phyloP scores from a whole-genome alignment of 148 eudicot genomes.

The Chenopodium berlandieri region DNA sequence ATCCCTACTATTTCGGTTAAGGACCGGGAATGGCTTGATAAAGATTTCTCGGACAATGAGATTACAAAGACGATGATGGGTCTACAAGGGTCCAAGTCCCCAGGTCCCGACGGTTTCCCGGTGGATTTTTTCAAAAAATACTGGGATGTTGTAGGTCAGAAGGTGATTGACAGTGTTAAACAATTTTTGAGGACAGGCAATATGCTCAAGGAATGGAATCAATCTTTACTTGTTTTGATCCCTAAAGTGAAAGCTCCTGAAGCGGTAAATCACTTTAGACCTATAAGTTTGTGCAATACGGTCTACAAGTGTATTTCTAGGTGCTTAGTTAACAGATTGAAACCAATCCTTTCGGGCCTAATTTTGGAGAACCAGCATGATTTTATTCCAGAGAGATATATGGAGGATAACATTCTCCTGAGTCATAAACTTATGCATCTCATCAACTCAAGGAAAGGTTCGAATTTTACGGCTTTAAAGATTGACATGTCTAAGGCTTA shows the following conservation, averaged over 20 bases:
- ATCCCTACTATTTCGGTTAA: background rate
- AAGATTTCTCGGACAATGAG: background rate
- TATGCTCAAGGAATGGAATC: background rate
- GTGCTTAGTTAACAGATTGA: background rate
- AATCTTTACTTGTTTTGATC: too few relatives aligned
- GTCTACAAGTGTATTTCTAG: background rate
- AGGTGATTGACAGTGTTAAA: too few relatives aligned
- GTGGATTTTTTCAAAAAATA: background rate
- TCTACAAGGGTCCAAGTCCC: background rate
- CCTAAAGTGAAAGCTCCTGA: background rate
- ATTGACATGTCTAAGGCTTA: too few relatives aligned
- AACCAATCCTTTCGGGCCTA: background rate
- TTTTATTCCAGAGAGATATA: background rate
- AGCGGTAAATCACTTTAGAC: background rate
- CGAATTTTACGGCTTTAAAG: too few relatives aligned
- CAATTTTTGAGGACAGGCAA: background rate
- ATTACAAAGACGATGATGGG: background rate
- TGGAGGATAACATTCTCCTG: background rate
- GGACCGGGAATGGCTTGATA: background rate
- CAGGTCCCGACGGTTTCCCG: background rate
- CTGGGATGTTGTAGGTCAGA: background rate
- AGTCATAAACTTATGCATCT: background rate
- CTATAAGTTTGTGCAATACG: background rate
- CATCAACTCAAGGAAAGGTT: too few relatives aligned
- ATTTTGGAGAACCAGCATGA: background rate